A percentile compares a stretch with the other conserved stretches of the same genome.
phyloP scores from a whole-genome alignment of 257 asterid species.

The Apocynum venetum region DNA sequence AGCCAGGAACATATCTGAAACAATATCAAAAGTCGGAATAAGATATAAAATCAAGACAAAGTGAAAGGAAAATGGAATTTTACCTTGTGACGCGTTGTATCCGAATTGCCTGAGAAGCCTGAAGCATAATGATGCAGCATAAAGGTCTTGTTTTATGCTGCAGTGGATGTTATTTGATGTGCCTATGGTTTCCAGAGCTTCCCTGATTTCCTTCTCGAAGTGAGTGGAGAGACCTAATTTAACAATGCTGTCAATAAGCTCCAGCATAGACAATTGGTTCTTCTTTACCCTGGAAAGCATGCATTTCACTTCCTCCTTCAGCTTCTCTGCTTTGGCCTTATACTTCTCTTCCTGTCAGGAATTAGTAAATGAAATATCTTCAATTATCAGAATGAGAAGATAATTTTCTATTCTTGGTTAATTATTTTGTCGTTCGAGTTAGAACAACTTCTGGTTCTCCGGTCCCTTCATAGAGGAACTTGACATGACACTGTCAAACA shows the following conservation, averaged over 20 bases:
- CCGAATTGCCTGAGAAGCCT: conserved; percentile 55
- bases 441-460: no score
- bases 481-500: no score
- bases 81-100: conserved; percentile 51
- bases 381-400: no score
- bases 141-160: conserved; percentile 12
- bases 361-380: no score
- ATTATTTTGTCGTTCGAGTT: no score
- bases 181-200: conserved; percentile 12
- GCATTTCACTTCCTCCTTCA: conserved; percentile 30
- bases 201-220: conserved; percentile 39
- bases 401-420: no score
- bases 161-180: not conserved
- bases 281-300: conserved; percentile 2
- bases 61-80: no score
- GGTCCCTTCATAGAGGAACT: no score
- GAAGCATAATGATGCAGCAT: conserved; percentile 39
- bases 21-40: no score
- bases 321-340: conserved; percentile 23
- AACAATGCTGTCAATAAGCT: conserved; percentile 36
- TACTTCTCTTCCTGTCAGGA: conserved; percentile 32
- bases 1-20: conserved; percentile 31
- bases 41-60: not conserved
- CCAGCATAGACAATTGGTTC: conserved; percentile 31
- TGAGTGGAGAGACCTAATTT: conserved; percentile 35